Conservation (phyloP, 1,284 basidiomycete genomes). For the Sanghuangporus baumii region DNA sequence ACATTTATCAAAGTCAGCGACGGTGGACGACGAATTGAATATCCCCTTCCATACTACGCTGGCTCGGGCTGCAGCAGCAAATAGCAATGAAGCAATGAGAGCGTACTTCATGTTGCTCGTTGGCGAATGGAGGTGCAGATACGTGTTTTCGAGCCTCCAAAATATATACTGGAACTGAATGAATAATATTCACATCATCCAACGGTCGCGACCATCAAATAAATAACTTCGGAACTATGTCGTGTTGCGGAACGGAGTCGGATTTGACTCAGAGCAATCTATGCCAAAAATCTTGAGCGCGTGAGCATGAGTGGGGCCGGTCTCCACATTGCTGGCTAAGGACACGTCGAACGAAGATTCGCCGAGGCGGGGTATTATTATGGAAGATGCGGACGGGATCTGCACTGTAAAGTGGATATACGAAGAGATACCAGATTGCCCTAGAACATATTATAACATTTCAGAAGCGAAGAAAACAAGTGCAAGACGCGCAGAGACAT, state of each 20-base stretch:
- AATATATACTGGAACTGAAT: not conserved
- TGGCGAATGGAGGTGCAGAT: not conserved
- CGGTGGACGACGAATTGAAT: slow-evolving; percentile 24
- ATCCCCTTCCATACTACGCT: slow-evolving; percentile 25
- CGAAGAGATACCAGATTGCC: not conserved
- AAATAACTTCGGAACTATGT: not conserved
- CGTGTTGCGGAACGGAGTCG: not conserved
- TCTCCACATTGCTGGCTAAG: not conserved
- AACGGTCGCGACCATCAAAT: not conserved
- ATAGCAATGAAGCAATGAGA: slow-evolving; percentile 3
- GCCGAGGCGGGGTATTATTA: not conserved
- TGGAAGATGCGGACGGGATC: not conserved
- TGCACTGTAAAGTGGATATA: not conserved
- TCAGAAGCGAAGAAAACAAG: not conserved
- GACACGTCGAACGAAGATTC: not conserved
- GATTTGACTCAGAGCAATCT: not conserved
- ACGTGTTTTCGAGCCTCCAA: not conserved
- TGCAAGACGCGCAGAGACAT: not conserved
- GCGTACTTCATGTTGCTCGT: slow-evolving; percentile 6
- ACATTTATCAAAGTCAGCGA: slow-evolving; percentile 26
- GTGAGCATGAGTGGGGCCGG: not conserved
- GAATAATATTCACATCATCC: not conserved
- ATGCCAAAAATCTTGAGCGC: not conserved
- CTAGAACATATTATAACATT: too few species aligned
- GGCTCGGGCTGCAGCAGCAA: slow-evolving; percentile 16